These are phyloP conservation scores for Tausonia pullulans DNA, from an alignment of 1,284 basidiomycete genomes.

Conservation along the genomic window DNA sequence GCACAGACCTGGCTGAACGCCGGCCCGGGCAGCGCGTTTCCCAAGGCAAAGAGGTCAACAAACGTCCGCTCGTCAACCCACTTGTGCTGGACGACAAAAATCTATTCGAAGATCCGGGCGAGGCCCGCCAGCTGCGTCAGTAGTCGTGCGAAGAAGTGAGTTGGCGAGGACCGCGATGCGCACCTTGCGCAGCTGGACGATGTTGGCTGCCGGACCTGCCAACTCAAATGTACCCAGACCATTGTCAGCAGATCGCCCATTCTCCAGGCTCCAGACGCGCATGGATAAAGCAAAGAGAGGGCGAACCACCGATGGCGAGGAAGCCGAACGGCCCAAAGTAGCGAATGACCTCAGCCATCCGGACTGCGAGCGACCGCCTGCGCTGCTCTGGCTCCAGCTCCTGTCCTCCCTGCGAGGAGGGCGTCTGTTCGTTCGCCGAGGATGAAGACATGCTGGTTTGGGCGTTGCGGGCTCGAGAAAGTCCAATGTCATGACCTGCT, in stretches of 20 bases:
- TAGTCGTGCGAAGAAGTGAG: neutral
- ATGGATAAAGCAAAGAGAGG: slow-evolving; percentile 22
- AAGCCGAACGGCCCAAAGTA: slow-evolving; percentile 26
- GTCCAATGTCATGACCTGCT: no score
- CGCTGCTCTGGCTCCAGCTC: no score
- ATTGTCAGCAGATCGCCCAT: neutral
- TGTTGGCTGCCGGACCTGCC: neutral
- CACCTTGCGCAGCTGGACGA: neutral
- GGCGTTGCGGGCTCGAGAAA: no score
- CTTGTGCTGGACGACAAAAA: slow-evolving; percentile 24
- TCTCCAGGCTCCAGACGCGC: slow-evolving; percentile 24
- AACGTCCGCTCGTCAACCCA: slow-evolving; percentile 27
- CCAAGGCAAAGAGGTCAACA: slow-evolving; percentile 36
- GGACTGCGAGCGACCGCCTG: neutral
- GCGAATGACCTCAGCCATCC: slow-evolving; percentile 10
- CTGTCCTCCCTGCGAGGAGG: no score
- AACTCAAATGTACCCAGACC: neutral
- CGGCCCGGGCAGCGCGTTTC: slow-evolving; percentile 39
- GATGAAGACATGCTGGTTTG: no score
- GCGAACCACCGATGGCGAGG: slow-evolving; percentile 21
- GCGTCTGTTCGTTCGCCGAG: no score
- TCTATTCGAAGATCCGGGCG: slow-evolving; percentile 11
- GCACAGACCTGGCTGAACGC: slow-evolving; percentile 27
- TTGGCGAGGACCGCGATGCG: neutral
- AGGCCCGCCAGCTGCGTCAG: neutral